These are phyloP conservation scores for Stromatinia cepivora DNA, from an alignment of 2,329 filamentous ascomycete genomes.

Conservation along the genomic window DNA sequence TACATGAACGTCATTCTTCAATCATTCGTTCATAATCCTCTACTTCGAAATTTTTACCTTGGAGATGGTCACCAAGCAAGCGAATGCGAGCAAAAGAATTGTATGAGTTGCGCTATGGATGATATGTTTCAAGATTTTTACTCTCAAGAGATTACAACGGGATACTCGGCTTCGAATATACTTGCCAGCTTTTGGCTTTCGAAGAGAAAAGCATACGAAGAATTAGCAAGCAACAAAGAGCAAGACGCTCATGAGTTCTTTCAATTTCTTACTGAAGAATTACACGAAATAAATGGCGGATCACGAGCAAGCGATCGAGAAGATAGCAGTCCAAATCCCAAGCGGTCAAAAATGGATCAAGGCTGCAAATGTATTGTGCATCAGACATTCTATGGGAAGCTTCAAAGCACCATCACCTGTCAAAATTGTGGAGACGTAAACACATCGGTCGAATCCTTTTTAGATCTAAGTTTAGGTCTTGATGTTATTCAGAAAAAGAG, in stretches of 20 bases:
- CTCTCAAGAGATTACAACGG: slow-evolving; percentile 75
- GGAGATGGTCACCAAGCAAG: slow-evolving; percentile 81
- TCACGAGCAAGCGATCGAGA: slow-evolving; percentile 44
- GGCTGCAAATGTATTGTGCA: slow-evolving; percentile 87
- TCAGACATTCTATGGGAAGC: slow-evolving; percentile 89
- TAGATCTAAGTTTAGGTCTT: slow-evolving; percentile 87
- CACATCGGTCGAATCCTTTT: slow-evolving; percentile 81
- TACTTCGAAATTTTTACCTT: slow-evolving; percentile 89
- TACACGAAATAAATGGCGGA: slow-evolving; percentile 75
- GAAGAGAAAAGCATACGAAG: slow-evolving; percentile 69
- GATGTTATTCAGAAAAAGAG: slow-evolving; percentile 70
- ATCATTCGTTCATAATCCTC: slow-evolving; percentile 88
- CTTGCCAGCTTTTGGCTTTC: slow-evolving; percentile 88
- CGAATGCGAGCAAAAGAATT: slow-evolving; percentile 66
- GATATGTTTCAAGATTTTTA: slow-evolving; percentile 74
- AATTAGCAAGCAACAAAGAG: slow-evolving; percentile 86
- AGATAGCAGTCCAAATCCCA: slow-evolving; percentile 31
- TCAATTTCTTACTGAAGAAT: slow-evolving; percentile 88
- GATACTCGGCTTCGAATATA: slow-evolving; percentile 87
- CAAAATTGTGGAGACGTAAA: slow-evolving; percentile 82
- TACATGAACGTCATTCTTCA: slow-evolving; percentile 97
- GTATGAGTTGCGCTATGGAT: slow-evolving; percentile 69
- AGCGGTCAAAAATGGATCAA: slow-evolving; percentile 36
- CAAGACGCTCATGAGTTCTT: slow-evolving; percentile 98
- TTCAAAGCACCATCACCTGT: slow-evolving; percentile 88